Evolutionary conservation across 805 yeast genomes (phyloP).

Genomic region (Metschnikowia similis): DNA sequence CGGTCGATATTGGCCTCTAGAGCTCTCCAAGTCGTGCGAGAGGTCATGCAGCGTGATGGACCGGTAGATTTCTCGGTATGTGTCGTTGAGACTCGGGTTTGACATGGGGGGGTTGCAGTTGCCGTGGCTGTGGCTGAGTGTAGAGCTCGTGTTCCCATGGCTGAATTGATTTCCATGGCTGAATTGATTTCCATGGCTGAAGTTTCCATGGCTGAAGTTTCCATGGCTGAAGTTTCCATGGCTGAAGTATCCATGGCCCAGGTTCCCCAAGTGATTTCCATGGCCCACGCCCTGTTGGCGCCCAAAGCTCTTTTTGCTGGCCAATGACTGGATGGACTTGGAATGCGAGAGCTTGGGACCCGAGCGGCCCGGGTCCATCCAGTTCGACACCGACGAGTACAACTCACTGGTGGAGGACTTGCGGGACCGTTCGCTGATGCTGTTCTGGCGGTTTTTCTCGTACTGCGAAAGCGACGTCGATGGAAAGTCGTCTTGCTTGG

Average conservation of each 20-base stretch:
- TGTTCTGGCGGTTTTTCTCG: conserved; percentile 21
- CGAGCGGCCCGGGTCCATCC: conserved; percentile 46
- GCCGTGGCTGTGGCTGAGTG: not conserved
- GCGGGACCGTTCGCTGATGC: conserved; percentile 23
- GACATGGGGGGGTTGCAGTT: not conserved
- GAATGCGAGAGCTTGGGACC: conserved; percentile 10
- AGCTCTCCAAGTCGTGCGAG: conserved; percentile 15
- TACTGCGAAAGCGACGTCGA: conserved; percentile 35
- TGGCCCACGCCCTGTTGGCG: not conserved
- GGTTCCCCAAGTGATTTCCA: not conserved
- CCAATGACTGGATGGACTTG: conserved; percentile 14
- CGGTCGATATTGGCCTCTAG: not conserved
- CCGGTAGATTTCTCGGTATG: conserved; percentile 33
- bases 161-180: no score
- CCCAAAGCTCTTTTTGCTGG: conserved; percentile 5
- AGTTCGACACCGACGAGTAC: conserved; percentile 42
- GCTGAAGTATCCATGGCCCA: not conserved
- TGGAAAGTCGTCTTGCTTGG: conserved; percentile 23
- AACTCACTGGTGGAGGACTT: conserved; percentile 38
- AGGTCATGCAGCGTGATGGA: conserved; percentile 34
- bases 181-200: no score
- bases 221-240: not conserved
- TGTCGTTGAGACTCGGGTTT: conserved; percentile 22
- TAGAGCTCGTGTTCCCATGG: no score
- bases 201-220: not conserved